Conservation (phyloP, 2,329 filamentous ascomycete genomes). For the Colletotrichum magnum region DNA sequence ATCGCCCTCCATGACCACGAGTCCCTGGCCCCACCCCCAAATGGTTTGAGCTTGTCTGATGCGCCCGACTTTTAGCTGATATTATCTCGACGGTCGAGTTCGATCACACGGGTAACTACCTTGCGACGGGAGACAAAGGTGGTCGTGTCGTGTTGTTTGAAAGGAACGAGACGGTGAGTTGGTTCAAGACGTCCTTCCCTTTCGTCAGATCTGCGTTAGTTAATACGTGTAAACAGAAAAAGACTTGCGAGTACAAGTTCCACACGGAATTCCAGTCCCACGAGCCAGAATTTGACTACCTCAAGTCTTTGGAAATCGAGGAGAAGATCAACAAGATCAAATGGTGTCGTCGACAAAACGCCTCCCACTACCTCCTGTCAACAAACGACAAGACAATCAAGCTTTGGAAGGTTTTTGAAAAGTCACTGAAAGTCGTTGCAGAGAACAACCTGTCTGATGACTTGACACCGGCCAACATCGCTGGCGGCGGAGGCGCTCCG, state of each 20-base stretch:
- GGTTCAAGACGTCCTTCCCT: background rate
- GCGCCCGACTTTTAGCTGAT: conserved; percentile 71
- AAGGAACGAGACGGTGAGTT: conserved; percentile 91
- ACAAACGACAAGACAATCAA: conserved; percentile 99
- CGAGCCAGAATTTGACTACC: conserved; percentile 98
- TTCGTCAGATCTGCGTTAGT: conserved; percentile 48
- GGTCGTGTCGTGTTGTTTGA: conserved; percentile 89
- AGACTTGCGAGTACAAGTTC: conserved; percentile 99
- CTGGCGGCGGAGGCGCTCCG: conserved; percentile 83
- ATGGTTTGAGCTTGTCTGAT: conserved; percentile 42
- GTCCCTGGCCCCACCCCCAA: too few species aligned
- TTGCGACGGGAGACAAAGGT: conserved; percentile 91
- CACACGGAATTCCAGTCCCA: conserved; percentile 99
- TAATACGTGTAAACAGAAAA: conserved; percentile 78
- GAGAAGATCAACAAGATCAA: conserved; percentile 99
- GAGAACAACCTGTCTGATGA: conserved; percentile 99
- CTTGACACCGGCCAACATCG: conserved; percentile 81
- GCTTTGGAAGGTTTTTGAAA: conserved; percentile 99
- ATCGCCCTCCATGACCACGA: too few species aligned
- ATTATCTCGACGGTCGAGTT: conserved; percentile 95
- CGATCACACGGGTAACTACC: conserved; percentile 90
- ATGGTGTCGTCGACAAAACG: conserved; percentile 98
- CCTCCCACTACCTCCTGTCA: conserved; percentile 96
- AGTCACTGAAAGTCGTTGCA: conserved; percentile 97
- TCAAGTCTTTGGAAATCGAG: conserved; percentile 99